phyloP scores from a whole-genome alignment of 202 grass and related monocot genomes.

The Carex sylvatica region DNA sequence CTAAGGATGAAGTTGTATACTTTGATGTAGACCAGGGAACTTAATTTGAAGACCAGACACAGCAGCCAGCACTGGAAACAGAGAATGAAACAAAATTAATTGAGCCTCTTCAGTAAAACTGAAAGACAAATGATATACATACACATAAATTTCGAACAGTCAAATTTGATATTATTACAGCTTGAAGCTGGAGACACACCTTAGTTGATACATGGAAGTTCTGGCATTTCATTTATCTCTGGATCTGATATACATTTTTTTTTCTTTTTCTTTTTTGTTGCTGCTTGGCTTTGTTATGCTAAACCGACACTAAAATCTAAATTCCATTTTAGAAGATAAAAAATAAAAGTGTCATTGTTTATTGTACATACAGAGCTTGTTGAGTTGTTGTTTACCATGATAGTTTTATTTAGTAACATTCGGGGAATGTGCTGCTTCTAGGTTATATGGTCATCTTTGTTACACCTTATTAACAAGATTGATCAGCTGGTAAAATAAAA shows the following conservation, averaged over 20 bases:
- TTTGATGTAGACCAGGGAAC: constrained; percentile 54
- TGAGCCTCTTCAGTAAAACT: not conserved
- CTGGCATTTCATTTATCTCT: not conserved
- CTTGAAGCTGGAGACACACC: not conserved
- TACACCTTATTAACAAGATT: not conserved
- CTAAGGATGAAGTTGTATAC: constrained; percentile 47
- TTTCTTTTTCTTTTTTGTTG: not conserved
- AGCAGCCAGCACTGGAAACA: constrained; percentile 72
- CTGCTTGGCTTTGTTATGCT: not conserved
- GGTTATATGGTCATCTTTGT: not conserved
- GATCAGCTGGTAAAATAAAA: not conserved
- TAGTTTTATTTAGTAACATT: not conserved
- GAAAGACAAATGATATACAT: not conserved
- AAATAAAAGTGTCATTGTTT: not conserved
- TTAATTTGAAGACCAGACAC: constrained; percentile 88
- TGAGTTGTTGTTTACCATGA: not conserved
- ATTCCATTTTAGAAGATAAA: not conserved
- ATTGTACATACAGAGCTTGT: not conserved
- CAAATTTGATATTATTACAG: not conserved
- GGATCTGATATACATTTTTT: not conserved
- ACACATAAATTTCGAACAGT: not conserved
- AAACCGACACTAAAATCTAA: not conserved
- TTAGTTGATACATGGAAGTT: not conserved
- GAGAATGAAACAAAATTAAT: constrained; percentile 11
- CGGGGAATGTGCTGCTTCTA: not conserved